phyloP scores from a whole-genome alignment of 768 basidiomycete genomes.

The Kwoniella pini region DNA sequence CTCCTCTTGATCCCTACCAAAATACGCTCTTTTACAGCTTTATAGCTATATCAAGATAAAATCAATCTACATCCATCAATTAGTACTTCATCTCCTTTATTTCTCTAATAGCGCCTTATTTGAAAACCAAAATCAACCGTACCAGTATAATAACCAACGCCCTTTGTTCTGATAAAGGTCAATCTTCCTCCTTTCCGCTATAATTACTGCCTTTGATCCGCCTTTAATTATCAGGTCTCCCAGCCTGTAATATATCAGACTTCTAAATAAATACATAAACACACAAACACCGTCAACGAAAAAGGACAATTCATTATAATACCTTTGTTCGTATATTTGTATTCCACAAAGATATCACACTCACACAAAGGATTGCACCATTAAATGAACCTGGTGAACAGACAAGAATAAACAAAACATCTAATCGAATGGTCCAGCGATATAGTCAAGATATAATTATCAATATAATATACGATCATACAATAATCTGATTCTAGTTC shows the following conservation, averaged over 20 bases:
- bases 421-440: no score
- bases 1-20: background rate
- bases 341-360: background rate
- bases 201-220: background rate
- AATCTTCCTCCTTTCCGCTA: background rate
- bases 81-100: no score
- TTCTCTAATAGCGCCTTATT: no score
- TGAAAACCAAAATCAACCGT: no score
- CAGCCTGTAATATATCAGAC: no score
- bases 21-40: no score
- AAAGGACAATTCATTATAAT: background rate
- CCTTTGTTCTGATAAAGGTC: background rate
- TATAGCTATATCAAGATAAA: no score
- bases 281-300: background rate
- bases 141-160: no score
- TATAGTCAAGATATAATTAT: background rate
- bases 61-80: no score
- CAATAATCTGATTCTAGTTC: background rate
- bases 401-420: no score
- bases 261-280: background rate
- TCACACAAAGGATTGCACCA: background rate
- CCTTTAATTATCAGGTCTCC: no score
- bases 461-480: background rate
- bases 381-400: no score
- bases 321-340: background rate